These are phyloP conservation scores for Heteromeles arbutifolia DNA, from an alignment of 306 rosid species.

Conservation along the genomic window DNA sequence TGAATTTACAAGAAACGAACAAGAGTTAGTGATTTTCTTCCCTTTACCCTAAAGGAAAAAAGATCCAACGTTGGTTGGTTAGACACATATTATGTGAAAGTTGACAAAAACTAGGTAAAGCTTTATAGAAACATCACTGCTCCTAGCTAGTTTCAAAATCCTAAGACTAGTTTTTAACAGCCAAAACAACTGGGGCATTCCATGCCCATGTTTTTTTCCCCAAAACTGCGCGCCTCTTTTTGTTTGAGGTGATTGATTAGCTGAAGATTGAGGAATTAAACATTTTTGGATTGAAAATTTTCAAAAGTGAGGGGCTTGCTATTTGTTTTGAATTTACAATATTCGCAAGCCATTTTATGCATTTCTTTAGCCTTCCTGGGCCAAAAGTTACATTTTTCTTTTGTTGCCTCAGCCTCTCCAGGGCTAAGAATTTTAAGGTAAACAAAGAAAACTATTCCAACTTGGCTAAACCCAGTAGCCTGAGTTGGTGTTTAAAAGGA, in stretches of 20 bases:
- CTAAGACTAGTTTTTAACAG: slow-evolving; percentile 49
- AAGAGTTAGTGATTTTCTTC: slow-evolving; percentile 22
- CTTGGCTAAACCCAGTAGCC: slow-evolving; percentile 61
- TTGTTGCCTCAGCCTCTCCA: slow-evolving; percentile 31
- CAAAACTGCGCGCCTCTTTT: slow-evolving; percentile 31
- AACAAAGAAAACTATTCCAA: slow-evolving; percentile 23
- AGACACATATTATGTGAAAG: slow-evolving; percentile 36
- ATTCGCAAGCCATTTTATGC: slow-evolving; percentile 40
- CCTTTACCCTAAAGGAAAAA: slow-evolving; percentile 60
- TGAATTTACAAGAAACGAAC: slow-evolving; percentile 37
- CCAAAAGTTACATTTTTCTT: slow-evolving; percentile 27
- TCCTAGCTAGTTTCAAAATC: slow-evolving; percentile 36
- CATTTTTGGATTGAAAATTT: slow-evolving; percentile 18
- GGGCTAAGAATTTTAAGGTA: slow-evolving; percentile 29
- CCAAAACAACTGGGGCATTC: slow-evolving; percentile 68
- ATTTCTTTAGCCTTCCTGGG: slow-evolving; percentile 44
- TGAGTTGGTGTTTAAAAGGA: slow-evolving; percentile 33
- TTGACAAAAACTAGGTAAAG: slow-evolving; percentile 21
- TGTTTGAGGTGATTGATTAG: slow-evolving; percentile 35
- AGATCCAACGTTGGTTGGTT: slow-evolving; percentile 23
- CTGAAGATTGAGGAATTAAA: slow-evolving; percentile 38
- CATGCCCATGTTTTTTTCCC: slow-evolving; percentile 47
- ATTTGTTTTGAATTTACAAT: slow-evolving; percentile 50
- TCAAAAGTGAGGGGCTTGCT: slow-evolving; percentile 37
- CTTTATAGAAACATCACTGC: slow-evolving; percentile 27